Base-by-base conservation (phyloP, 305 asterid genomes). In the Ajuga reptans region DNA sequence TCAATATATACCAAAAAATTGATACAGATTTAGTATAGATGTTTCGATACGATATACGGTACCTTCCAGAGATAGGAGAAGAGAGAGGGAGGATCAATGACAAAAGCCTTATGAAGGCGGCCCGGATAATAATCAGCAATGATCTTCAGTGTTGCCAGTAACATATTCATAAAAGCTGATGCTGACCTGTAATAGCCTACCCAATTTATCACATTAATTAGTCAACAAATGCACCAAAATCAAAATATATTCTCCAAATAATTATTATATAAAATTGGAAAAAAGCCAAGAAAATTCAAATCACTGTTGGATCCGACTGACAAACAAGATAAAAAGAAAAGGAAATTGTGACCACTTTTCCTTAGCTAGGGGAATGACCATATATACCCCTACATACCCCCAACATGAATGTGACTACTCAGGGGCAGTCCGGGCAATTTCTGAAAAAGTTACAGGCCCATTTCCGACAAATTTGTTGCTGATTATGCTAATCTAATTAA, bases 11-110 rank as follows among this genome's bases (percentile, higher is more conserved):
- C n/a, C n/a, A n/a, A n/a, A n/a, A n/a, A n/a, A n/a, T n/a, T n/a
- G n/a, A n/a, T n/a, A n/a, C n/a, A n/a, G n/a, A n/a, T n/a, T n/a
- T n/a, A n/a, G n/a, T n/a, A n/a, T n/a, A n/a, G n/a, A n/a, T n/a
- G n/a, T n/a, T n/a, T n/a, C n/a, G n/a, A n/a, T n/a, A n/a, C n/a
- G n/a, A n/a, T n/a, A n/a, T n/a, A n/a, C n/a, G n/a, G n/a, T n/a
- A 90, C 98, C 98, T 90, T 92, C 98, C 98, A 93, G 52, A 93
- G 83, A 77, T 88, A 88, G 9, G 95, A 80, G 80, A 93, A 88
- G 33, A 88, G 83, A 14, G 97, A 84, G 0, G 98, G 98, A 12
- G 98, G 95, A 68, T 93, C 98, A 61, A 93, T 87, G 57, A 87
- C 87, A 76, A 90, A 93, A 6, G 95, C 91, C 78, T 78, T 84